A percentile compares a stretch with the other conserved stretches of the same genome.
These are phyloP conservation scores for Aeschynomene evenia DNA, from an alignment of 306 rosid genomes.

Conservation along the genomic window DNA sequence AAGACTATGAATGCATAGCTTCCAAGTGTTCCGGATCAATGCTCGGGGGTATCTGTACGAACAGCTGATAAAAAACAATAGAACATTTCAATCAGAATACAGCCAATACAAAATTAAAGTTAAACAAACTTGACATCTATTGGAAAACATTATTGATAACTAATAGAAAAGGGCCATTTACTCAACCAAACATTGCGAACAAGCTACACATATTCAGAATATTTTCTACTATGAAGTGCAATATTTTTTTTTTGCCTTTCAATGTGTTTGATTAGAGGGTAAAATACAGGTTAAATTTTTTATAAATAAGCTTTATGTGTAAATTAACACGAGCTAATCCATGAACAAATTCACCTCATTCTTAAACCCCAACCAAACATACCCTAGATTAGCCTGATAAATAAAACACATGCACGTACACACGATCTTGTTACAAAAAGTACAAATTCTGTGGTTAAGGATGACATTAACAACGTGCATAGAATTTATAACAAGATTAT, in stretches of 20 bases:
- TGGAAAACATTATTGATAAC: background rate
- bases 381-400: background rate
- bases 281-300: too few relatives aligned
- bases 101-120: background rate
- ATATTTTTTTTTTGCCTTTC: too few relatives aligned
- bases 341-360: too few relatives aligned
- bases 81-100: slow-evolving; percentile 23
- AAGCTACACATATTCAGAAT: background rate
- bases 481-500: background rate
- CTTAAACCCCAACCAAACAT: too few relatives aligned
- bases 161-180: background rate
- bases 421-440: background rate
- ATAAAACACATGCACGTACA: background rate
- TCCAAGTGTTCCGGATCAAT: slow-evolving; percentile 30
- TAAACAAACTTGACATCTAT: background rate
- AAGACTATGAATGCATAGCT: slow-evolving; percentile 1
- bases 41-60: slow-evolving; percentile 51
- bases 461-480: background rate
- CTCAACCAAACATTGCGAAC: background rate
- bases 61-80: slow-evolving; percentile 38
- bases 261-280: too few relatives aligned
- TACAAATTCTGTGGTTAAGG: background rate
- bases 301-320: too few relatives aligned
- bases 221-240: background rate
- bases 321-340: too few relatives aligned